phyloP scores from a whole-genome alignment of 169 alveolate species.

The Plasmodium vivax region DNA sequence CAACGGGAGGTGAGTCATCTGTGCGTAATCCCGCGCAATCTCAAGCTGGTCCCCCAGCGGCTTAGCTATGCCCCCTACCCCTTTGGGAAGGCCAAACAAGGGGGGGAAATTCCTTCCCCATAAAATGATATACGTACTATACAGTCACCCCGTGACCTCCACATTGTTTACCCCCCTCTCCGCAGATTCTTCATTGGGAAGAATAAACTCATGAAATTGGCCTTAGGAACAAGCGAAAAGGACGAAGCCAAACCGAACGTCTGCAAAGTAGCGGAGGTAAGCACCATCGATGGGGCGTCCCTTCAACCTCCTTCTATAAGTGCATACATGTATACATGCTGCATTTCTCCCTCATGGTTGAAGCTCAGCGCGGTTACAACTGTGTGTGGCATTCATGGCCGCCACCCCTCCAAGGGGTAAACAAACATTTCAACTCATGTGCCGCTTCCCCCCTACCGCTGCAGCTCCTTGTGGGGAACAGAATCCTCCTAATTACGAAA shows the following conservation, averaged over 20 bases:
- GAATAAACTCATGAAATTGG: conserved; percentile 72
- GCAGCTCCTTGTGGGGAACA: conserved; percentile 71
- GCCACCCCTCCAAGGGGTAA: no score
- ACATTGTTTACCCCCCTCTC: background rate
- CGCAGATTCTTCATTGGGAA: conserved; percentile 67
- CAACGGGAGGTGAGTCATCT: conserved; percentile 50
- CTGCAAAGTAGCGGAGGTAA: conserved; percentile 56
- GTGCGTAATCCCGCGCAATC: no score
- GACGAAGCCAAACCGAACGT: conserved; percentile 56
- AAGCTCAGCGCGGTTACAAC: background rate
- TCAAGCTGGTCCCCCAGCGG: background rate
- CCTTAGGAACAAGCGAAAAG: conserved; percentile 29
- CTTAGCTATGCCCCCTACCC: background rate
- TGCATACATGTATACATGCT: background rate
- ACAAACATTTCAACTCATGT: background rate
- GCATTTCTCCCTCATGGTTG: background rate
- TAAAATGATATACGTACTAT: background rate
- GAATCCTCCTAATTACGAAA: conserved; percentile 51
- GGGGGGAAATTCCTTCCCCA: background rate
- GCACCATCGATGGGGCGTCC: background rate
- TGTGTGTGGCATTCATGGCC: background rate
- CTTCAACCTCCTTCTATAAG: background rate
- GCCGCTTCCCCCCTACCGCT: background rate
- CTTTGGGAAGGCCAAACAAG: background rate
- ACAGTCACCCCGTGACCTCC: background rate